Conservation (phyloP, 2,329 filamentous ascomycete genomes). For the Cordyceps farinosa region DNA sequence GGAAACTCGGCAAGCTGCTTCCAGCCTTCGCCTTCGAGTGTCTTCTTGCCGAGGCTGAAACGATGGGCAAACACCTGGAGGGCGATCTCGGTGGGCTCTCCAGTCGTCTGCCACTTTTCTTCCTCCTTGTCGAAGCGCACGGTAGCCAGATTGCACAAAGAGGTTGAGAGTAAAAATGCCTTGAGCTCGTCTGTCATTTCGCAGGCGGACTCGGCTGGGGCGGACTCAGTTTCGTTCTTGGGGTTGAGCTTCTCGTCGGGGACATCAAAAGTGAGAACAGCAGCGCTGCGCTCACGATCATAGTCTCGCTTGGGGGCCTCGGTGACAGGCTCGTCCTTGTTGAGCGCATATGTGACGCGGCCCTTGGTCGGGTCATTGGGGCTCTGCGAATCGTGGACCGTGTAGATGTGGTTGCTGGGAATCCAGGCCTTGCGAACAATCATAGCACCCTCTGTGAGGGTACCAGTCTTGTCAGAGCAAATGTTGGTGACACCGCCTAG, state of each 20-base stretch:
- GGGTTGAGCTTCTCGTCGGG: conserved; percentile 52
- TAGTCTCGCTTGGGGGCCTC: conserved; percentile 49
- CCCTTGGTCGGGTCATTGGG: conserved; percentile 61
- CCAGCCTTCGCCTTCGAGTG: conserved; percentile 52
- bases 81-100: conserved; percentile 72
- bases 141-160: conserved; percentile 64
- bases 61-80: conserved; percentile 72
- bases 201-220: conserved; percentile 32
- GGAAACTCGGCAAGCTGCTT: conserved; percentile 67
- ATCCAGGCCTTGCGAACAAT: conserved; percentile 65
- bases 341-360: conserved; percentile 44
- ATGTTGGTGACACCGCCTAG: conserved; percentile 70
- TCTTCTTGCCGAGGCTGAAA: conserved; percentile 57
- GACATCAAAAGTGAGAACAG: conserved; percentile 60
- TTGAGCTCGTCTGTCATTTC: conserved; percentile 48
- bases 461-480: conserved; percentile 72
- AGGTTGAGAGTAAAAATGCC: conserved; percentile 52
- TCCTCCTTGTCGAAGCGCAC: conserved; percentile 53
- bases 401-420: conserved; percentile 53
- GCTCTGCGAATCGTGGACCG: conserved; percentile 58
- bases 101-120: conserved; percentile 61
- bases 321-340: conserved; percentile 31
- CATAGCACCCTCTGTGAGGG: conserved; percentile 66
- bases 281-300: conserved; percentile 57
- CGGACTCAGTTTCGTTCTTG: conserved; percentile 30